Evolutionary conservation across 495 filamentous ascomycete genomes (phyloP).

Genomic region (Penicillium diatomitis): DNA sequence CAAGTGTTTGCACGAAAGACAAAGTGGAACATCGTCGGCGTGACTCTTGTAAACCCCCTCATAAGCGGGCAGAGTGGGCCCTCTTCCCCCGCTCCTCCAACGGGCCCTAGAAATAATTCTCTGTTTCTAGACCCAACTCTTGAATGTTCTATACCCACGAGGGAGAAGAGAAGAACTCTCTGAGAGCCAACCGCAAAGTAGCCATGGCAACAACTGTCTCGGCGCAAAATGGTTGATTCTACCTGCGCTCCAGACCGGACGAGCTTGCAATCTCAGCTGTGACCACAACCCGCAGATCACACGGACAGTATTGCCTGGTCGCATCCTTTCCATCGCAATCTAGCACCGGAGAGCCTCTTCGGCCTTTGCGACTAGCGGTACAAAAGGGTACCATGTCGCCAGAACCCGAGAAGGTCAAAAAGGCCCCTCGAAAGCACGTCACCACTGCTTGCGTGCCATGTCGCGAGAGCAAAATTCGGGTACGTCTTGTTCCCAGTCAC

Average conservation of each 20-base stretch:
- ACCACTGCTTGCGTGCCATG: constrained; percentile 42
- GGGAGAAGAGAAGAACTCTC: no score
- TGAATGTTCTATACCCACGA: not conserved
- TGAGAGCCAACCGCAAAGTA: no score
- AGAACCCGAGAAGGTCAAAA: constrained; percentile 27
- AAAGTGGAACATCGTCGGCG: no score
- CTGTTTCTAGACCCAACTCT: not conserved
- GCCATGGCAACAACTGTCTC: not conserved
- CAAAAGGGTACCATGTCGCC: constrained; percentile 15
- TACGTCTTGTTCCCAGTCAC: constrained; percentile 11
- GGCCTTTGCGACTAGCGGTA: not conserved
- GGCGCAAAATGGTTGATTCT: constrained; percentile 5
- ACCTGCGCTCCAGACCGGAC: not conserved
- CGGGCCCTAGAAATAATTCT: constrained; percentile 3
- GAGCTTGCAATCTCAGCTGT: not conserved
- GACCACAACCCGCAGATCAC: no score
- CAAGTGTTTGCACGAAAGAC: no score
- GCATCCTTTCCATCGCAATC: not conserved
- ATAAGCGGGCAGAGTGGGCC: constrained; percentile 15
- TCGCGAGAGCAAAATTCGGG: constrained; percentile 42
- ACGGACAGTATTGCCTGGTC: no score
- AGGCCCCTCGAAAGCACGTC: constrained; percentile 34
- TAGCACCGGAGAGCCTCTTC: not conserved
- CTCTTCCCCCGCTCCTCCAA: constrained; percentile 6
- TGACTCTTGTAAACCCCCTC: constrained; percentile 1